Evolutionary conservation across 345 rosid species (phyloP).

Genomic region (Camelina neglecta): DNA sequence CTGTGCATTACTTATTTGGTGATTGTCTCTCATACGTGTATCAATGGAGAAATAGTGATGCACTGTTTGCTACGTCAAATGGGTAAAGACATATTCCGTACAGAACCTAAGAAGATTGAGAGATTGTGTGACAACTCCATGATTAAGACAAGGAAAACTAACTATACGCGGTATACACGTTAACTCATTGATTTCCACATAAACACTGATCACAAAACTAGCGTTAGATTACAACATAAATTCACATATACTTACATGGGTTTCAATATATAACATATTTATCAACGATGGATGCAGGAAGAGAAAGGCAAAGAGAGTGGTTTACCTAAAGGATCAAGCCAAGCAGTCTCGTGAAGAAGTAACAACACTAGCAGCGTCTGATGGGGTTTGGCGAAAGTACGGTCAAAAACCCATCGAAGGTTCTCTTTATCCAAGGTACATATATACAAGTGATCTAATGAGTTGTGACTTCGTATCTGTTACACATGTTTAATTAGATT

Average conservation of each 20-base stretch:
- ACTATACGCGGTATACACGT: background rate
- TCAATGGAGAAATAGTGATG: too few relatives aligned
- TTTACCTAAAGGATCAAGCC: constrained; percentile 48
- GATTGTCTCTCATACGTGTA: too few relatives aligned
- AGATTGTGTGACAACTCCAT: too few relatives aligned
- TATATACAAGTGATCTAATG: too few relatives aligned
- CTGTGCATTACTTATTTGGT: constrained; percentile 19
- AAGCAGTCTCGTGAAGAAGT: background rate
- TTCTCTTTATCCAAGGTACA: constrained; percentile 88
- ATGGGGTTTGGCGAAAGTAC: constrained; percentile 93
- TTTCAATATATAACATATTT: background rate
- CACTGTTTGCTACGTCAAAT: too few relatives aligned
- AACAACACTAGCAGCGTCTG: background rate
- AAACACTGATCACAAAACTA: background rate
- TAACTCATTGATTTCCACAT: background rate
- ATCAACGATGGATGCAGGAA: background rate
- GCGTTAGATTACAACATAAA: background rate
- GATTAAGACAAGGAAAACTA: background rate
- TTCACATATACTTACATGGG: too few relatives aligned
- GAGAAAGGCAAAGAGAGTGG: constrained; percentile 44
- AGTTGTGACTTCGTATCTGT: background rate
- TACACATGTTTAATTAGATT: background rate
- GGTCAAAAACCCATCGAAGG: constrained; percentile 86
- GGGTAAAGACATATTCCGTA: too few relatives aligned
- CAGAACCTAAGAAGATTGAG: too few relatives aligned